A percentile compares a stretch with the other conserved stretches of the same genome.
Evolutionary conservation across 2,329 filamentous ascomycete genomes (phyloP).

Genomic region (Mollisiaceae sp.): DNA sequence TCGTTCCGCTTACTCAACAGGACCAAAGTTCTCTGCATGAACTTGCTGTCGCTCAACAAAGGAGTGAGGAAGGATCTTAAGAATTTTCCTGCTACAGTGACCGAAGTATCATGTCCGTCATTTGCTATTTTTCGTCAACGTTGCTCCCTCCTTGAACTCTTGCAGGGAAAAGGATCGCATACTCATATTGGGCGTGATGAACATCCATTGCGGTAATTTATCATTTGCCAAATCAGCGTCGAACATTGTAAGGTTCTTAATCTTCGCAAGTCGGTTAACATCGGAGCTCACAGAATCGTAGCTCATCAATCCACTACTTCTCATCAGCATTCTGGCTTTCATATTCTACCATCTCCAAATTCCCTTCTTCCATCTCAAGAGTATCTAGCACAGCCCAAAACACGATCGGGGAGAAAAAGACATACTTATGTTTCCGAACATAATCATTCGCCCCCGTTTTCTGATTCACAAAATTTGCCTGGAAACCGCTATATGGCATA

Average conservation of each 20-base stretch:
- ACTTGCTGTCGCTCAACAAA: slow-evolving; percentile 69
- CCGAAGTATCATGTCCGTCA: slow-evolving; percentile 74
- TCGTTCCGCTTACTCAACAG: slow-evolving; percentile 57
- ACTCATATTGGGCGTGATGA: slow-evolving; percentile 75
- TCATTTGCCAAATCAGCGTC: slow-evolving; percentile 66
- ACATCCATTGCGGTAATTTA: slow-evolving; percentile 74
- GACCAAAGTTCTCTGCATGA: slow-evolving; percentile 76
- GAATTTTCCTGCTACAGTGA: slow-evolving; percentile 72
- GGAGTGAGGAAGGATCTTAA: slow-evolving; percentile 71
- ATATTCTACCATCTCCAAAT: not conserved
- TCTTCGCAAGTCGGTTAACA: slow-evolving; percentile 63
- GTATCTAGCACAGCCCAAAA: not conserved
- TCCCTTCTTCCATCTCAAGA: not conserved
- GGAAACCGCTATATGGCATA: slow-evolving; percentile 74
- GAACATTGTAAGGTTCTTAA: slow-evolving; percentile 77
- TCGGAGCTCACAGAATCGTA: slow-evolving; percentile 67
- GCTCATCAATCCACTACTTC: slow-evolving; percentile 54
- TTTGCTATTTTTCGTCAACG: slow-evolving; percentile 51
- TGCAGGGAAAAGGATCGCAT: not conserved
- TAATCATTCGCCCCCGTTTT: slow-evolving; percentile 72
- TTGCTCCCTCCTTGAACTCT: not conserved
- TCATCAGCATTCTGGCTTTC: not conserved
- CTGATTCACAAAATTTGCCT: slow-evolving; percentile 71
- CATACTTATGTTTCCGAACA: slow-evolving; percentile 78
- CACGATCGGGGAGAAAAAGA: not conserved